Evolutionary conservation across 2,329 filamentous ascomycete genomes (phyloP).

Genomic region (Drechslera avenae): DNA sequence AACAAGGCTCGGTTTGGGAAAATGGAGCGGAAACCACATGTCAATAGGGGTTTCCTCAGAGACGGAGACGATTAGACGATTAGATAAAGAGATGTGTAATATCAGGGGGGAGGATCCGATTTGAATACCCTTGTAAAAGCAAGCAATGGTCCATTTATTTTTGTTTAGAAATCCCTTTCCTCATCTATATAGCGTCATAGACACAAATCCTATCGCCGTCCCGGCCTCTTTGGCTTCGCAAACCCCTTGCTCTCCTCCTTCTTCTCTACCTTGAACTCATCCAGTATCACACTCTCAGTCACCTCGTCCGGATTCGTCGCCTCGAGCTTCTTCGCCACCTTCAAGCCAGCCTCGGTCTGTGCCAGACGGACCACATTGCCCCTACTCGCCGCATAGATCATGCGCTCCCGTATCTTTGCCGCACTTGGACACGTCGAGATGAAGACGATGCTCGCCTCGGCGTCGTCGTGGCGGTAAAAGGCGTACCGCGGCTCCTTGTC

Average conservation of each 20-base stretch:
- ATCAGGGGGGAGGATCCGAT: not conserved
- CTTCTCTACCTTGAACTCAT: slow-evolving; percentile 72
- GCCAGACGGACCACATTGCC: slow-evolving; percentile 67
- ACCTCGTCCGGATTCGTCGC: slow-evolving; percentile 71
- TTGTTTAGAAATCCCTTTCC: too few species aligned
- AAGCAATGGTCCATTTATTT: not conserved
- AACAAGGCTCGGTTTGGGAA: slow-evolving; percentile 27
- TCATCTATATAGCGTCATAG: not conserved
- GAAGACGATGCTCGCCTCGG: slow-evolving; percentile 68
- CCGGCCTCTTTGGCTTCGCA: slow-evolving; percentile 78
- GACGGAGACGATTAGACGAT: slow-evolving; percentile 30
- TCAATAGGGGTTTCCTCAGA: slow-evolving; percentile 40
- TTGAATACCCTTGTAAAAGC: not conserved
- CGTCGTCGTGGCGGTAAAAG: slow-evolving; percentile 73
- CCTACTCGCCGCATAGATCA: slow-evolving; percentile 76
- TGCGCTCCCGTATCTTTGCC: slow-evolving; percentile 79
- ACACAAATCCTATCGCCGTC: slow-evolving; percentile 54
- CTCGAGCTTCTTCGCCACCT: slow-evolving; percentile 71
- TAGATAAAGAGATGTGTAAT: not conserved
- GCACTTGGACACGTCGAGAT: slow-evolving; percentile 79
- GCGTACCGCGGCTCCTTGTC: slow-evolving; percentile 74
- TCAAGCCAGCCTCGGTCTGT: slow-evolving; percentile 67
- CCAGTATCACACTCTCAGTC: slow-evolving; percentile 66
- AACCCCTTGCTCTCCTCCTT: slow-evolving; percentile 72
- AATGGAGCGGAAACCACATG: slow-evolving; percentile 38